phyloP scores from a whole-genome alignment of 2,329 filamentous ascomycete genomes.

The Talaromyces sp. region DNA sequence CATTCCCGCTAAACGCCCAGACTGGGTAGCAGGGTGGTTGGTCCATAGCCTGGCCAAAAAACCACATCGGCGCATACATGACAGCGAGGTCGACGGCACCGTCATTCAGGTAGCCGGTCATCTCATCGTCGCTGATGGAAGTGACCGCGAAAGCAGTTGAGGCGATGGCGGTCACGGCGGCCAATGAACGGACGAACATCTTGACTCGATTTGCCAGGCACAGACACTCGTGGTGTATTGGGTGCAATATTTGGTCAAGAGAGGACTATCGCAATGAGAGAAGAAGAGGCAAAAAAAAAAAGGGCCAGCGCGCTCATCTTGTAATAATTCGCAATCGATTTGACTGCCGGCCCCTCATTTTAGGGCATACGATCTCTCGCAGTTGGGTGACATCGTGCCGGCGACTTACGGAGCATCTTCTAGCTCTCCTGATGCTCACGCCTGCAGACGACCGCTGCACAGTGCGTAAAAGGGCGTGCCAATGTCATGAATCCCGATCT shows the following conservation, averaged over 20 bases:
- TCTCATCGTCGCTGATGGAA: conserved; percentile 25
- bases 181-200: conserved; percentile 1
- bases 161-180: conserved; percentile 10
- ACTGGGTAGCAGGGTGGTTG: conserved; percentile 27
- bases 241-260: background rate
- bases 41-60: conserved; percentile 23
- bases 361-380: background rate
- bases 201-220: background rate
- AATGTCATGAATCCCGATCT: background rate
- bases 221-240: background rate
- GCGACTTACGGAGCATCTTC: background rate
- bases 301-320: background rate
- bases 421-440: background rate
- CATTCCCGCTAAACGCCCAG: conserved; percentile 27
- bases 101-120: conserved; percentile 38
- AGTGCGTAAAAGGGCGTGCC: background rate
- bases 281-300: background rate
- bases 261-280: background rate
- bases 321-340: background rate
- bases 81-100: conserved; percentile 21
- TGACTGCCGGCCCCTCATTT: background rate
- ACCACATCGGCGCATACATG: conserved; percentile 27
- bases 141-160: conserved; percentile 18
- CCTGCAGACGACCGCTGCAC: background rate
- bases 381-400: background rate